These are phyloP conservation scores for Craterostigma plantagineum DNA, from an alignment of 257 asterid species.

Conservation along the genomic window DNA sequence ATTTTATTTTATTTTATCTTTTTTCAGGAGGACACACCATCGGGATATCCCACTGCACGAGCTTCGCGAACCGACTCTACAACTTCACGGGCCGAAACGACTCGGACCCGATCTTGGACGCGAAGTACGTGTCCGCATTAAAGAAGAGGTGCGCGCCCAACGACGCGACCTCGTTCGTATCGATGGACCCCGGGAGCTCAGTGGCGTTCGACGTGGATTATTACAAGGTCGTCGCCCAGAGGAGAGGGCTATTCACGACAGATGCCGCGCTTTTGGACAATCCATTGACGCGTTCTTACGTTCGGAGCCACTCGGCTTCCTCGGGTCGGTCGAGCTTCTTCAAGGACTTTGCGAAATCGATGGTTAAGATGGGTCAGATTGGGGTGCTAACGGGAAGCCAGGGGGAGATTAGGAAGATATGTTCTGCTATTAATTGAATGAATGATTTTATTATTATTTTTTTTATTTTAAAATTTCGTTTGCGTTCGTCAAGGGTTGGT, in stretches of 20 bases:
- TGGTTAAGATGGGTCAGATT: slow-evolving; percentile 31
- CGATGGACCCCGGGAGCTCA: slow-evolving; percentile 39
- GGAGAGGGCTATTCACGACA: slow-evolving; percentile 26
- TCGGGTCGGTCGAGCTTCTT: slow-evolving; percentile 8
- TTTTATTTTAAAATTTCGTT: too few species aligned
- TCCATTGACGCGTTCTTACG: slow-evolving; percentile 13
- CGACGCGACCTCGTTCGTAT: slow-evolving; percentile 14
- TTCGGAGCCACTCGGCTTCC: slow-evolving; percentile 11
- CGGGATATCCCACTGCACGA: slow-evolving; percentile 30
- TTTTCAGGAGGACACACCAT: slow-evolving; percentile 51
- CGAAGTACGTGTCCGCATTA: slow-evolving; percentile 13
- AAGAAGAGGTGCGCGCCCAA: slow-evolving; percentile 15
- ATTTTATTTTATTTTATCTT: background rate
- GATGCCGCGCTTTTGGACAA: slow-evolving; percentile 29
- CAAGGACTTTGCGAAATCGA: slow-evolving; percentile 22
- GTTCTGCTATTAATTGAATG: slow-evolving; percentile 5
- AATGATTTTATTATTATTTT: too few species aligned
- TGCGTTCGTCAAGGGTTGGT: too few species aligned
- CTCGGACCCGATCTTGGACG: slow-evolving; percentile 31
- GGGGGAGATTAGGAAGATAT: slow-evolving; percentile 28
- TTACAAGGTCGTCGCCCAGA: slow-evolving; percentile 8
- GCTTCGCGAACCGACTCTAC: slow-evolving; percentile 27
- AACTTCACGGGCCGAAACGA: slow-evolving; percentile 40
- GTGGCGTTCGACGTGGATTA: slow-evolving; percentile 18
- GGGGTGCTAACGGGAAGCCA: slow-evolving; percentile 22